Percentiles rank a stretch among this genome's conserved stretches.
Conservation (phyloP, 2,329 filamentous ascomycete genomes). For the Penicillium glabrum region DNA sequence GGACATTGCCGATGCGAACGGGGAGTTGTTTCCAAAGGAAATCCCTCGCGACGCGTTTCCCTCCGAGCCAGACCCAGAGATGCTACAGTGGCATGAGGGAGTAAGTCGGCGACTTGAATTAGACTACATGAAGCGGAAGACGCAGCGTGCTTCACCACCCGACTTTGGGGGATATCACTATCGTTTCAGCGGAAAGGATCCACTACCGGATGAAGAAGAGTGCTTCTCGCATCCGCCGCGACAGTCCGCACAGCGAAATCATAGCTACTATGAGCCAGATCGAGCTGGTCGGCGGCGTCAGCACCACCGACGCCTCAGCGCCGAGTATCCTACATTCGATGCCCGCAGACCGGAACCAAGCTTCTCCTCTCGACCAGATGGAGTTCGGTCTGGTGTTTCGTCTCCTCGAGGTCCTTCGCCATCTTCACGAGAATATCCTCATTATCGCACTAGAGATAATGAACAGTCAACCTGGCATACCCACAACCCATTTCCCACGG, state of each 20-base stretch:
- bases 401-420: constrained; percentile 31
- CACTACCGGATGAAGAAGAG: constrained; percentile 26
- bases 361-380: constrained; percentile 17
- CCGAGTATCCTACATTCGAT: constrained; percentile 17
- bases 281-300: constrained; percentile 19
- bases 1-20: constrained; percentile 70
- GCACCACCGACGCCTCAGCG: constrained; percentile 24
- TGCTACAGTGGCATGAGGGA: constrained; percentile 79
- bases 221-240: constrained; percentile 15
- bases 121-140: constrained; percentile 52
- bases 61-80: constrained; percentile 69
- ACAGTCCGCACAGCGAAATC: constrained; percentile 16
- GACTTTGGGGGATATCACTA: constrained; percentile 27
- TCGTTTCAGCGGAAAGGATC: constrained; percentile 34
- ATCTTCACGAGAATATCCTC: constrained; percentile 17
- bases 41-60: constrained; percentile 73
- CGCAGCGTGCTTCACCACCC: constrained; percentile 33
- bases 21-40: constrained; percentile 56
- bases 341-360: constrained; percentile 21
- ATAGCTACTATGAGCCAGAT: constrained; percentile 19
- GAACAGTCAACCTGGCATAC: constrained; percentile 18
- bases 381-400: constrained; percentile 16
- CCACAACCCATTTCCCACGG: constrained; percentile 21
- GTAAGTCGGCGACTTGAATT: constrained; percentile 70
- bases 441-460: constrained; percentile 21